Conservation (phyloP, 208 protist species). For the Crithidia acanthocephali region DNA sequence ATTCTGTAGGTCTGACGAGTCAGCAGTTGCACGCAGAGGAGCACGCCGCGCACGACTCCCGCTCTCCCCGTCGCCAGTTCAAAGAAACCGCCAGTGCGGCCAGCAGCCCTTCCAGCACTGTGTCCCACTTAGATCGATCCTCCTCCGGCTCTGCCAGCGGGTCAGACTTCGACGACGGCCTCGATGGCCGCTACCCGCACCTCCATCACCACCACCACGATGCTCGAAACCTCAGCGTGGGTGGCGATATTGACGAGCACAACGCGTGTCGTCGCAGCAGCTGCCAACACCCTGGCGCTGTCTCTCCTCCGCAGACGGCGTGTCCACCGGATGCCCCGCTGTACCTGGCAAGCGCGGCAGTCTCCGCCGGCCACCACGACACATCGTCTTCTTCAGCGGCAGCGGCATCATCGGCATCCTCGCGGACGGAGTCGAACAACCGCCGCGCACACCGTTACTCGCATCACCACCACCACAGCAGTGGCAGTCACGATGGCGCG, state of each 20-base stretch:
- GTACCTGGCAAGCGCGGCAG: neutral
- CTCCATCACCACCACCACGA: neutral
- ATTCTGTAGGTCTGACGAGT: neutral
- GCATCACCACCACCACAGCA: neutral
- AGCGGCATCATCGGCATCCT: neutral
- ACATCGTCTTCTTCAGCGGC: neutral
- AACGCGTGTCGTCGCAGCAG: neutral
- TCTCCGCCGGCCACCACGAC: neutral
- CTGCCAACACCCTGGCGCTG: neutral
- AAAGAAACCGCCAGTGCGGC: neutral
- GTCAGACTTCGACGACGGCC: conserved; percentile 7
- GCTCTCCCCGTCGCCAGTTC: conserved; percentile 5
- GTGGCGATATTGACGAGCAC: neutral
- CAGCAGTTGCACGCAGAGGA: neutral
- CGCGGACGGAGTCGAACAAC: neutral
- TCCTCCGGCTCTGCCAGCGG: neutral
- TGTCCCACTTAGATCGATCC: neutral
- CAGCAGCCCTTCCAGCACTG: neutral
- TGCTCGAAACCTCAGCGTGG: neutral
- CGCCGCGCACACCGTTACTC: neutral
- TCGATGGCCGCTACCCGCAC: neutral
- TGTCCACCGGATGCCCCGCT: neutral
- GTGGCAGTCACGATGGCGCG: neutral
- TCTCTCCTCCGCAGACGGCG: neutral
- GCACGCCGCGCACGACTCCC: neutral